Evolutionary conservation across 164 flowering plant species (phyloP).

Genomic region (Vitis riparia): DNA sequence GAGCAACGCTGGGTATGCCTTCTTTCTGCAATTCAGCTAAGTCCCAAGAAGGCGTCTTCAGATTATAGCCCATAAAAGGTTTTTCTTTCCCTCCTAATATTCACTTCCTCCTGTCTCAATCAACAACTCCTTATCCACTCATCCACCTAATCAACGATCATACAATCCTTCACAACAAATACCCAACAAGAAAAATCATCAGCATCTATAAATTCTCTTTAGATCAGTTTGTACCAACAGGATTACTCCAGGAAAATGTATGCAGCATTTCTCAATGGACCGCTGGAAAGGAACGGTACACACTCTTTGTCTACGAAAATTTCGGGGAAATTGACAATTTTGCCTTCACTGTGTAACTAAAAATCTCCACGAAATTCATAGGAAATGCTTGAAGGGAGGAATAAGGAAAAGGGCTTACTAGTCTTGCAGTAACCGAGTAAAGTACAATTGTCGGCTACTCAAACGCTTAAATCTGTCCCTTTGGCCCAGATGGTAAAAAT

Average conservation of each 20-base stretch:
- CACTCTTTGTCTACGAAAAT: no score
- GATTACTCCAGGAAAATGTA: no score
- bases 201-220: no score
- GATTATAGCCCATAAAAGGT: slow-evolving; percentile 13
- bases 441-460: slow-evolving; percentile 7
- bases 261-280: no score
- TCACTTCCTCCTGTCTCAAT: background rate
- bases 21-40: slow-evolving; percentile 14
- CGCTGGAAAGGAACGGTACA: no score
- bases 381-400: background rate
- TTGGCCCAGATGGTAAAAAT: no score
- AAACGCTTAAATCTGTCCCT: background rate
- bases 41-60: slow-evolving; percentile 17
- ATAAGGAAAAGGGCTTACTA: background rate
- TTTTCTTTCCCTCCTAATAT: background rate
- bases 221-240: no score
- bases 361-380: background rate
- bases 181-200: background rate
- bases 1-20: background rate
- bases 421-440: background rate
- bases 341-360: no score
- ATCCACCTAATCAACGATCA: background rate
- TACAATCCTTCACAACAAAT: background rate
- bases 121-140: slow-evolving; percentile 1
- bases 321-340: no score